Evolutionary conservation across 805 yeast species (phyloP).

Genomic region (Kodamaea kaohsiungensis): DNA sequence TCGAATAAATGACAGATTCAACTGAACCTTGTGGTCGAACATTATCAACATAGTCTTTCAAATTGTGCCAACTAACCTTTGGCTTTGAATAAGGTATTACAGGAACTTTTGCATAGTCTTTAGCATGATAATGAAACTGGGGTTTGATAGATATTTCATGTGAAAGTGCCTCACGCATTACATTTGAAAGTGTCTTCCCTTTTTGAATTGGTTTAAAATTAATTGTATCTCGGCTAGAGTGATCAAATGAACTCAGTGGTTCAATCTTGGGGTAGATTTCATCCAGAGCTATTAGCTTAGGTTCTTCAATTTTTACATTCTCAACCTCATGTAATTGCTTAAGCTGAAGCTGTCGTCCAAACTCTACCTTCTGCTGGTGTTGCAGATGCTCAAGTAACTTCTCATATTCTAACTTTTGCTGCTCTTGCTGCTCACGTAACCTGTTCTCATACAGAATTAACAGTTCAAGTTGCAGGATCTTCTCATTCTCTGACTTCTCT

Average conservation of each 20-base stretch:
- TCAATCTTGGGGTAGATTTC: background rate
- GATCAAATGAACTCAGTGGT: background rate
- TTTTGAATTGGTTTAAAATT: background rate
- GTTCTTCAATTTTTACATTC: background rate
- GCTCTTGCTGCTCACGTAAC: background rate
- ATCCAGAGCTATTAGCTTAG: no score
- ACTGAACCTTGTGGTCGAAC: background rate
- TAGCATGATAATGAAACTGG: conserved; percentile 21
- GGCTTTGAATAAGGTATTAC: conserved; percentile 10
- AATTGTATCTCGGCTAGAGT: no score
- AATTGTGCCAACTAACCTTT: conserved; percentile 11
- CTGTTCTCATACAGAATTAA: background rate
- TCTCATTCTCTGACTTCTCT: conserved; percentile 1
- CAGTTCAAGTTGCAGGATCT: background rate
- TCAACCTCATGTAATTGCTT: background rate
- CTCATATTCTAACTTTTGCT: background rate
- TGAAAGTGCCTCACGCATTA: conserved; percentile 1
- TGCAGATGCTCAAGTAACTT: background rate
- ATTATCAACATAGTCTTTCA: conserved; percentile 4
- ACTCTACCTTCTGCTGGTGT: background rate
- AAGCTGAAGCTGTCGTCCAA: background rate
- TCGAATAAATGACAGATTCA: background rate
- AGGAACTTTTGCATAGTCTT: background rate
- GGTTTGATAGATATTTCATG: conserved; percentile 21
- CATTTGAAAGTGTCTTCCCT: conserved; percentile 1